Percentiles rank a stretch among this genome's conserved stretches.
phyloP scores from a whole-genome alignment of 345 rosid species.

The Capsella bursapastoris region DNA sequence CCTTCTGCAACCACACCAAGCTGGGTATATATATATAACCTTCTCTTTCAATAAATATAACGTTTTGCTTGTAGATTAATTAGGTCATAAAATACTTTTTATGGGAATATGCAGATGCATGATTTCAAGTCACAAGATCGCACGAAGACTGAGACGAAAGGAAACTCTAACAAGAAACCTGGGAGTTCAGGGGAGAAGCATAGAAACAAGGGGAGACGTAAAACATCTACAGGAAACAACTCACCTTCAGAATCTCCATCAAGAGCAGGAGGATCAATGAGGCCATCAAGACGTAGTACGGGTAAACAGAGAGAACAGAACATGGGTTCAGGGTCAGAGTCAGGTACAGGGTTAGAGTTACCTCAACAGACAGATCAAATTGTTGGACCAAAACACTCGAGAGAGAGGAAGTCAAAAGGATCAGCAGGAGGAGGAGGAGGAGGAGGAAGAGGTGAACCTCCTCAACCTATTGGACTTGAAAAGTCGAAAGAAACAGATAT shows the following conservation, averaged over 20 bases:
- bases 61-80: constrained; percentile 50
- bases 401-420: constrained; percentile 22
- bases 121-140: constrained; percentile 52
- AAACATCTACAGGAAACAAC: constrained; percentile 38
- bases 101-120: constrained; percentile 55
- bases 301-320: constrained; percentile 42
- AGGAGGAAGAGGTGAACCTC: constrained; percentile 24
- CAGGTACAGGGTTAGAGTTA: constrained; percentile 37
- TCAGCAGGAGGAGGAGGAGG: constrained; percentile 13
- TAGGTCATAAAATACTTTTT: constrained; percentile 44
- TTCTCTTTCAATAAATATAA: neutral
- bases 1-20: constrained; percentile 62
- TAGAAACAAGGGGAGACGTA: constrained; percentile 43
- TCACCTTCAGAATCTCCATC: constrained; percentile 44
- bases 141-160: constrained; percentile 16
- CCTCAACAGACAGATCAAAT: constrained; percentile 23
- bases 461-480: neutral
- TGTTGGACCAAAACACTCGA: constrained; percentile 21
- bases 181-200: constrained; percentile 30
- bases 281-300: constrained; percentile 36
- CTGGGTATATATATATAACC: constrained; percentile 52
- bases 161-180: constrained; percentile 38
- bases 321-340: constrained; percentile 30
- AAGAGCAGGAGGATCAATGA: constrained; percentile 40
- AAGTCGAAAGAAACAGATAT: constrained; percentile 35